phyloP scores from a whole-genome alignment of 805 yeast species.

The Candida rishiriensis region DNA sequence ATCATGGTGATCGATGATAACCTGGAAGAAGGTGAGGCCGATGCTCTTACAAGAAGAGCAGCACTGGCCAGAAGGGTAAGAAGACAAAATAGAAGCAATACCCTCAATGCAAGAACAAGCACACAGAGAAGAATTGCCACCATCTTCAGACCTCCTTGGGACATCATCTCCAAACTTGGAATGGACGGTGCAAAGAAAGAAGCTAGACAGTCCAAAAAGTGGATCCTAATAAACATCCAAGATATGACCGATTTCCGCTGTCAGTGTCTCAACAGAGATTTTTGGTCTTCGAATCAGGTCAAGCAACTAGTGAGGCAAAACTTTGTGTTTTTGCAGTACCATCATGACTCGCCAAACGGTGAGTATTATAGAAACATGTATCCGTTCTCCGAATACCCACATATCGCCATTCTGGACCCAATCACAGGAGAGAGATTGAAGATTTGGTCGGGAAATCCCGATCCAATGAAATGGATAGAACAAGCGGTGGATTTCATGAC shows the following conservation, averaged over 20 bases:
- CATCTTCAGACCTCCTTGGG: constrained; percentile 92
- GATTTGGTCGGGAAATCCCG: constrained; percentile 72
- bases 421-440: constrained; percentile 88
- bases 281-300: constrained; percentile 73
- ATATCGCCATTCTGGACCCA: constrained; percentile 89
- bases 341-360: constrained; percentile 72
- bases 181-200: constrained; percentile 69
- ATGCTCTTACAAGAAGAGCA: background rate
- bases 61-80: constrained; percentile 2
- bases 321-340: constrained; percentile 84
- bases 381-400: constrained; percentile 70
- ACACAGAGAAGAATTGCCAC: constrained; percentile 70
- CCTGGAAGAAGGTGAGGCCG: constrained; percentile 31
- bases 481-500: constrained; percentile 68
- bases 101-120: constrained; percentile 27
- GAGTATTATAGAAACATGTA: constrained; percentile 67
- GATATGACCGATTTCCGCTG: constrained; percentile 81
- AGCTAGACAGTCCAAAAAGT: constrained; percentile 63
- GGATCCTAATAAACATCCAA: constrained; percentile 88
- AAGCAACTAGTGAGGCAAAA: constrained; percentile 60
- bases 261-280: constrained; percentile 86
- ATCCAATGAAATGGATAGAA: constrained; percentile 52
- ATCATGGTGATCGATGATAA: constrained; percentile 35
- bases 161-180: constrained; percentile 62
- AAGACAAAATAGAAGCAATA: constrained; percentile 27